These are phyloP conservation scores for Saccharomycopsis sp. DNA, from an alignment of 805 yeast species.

Conservation along the genomic window DNA sequence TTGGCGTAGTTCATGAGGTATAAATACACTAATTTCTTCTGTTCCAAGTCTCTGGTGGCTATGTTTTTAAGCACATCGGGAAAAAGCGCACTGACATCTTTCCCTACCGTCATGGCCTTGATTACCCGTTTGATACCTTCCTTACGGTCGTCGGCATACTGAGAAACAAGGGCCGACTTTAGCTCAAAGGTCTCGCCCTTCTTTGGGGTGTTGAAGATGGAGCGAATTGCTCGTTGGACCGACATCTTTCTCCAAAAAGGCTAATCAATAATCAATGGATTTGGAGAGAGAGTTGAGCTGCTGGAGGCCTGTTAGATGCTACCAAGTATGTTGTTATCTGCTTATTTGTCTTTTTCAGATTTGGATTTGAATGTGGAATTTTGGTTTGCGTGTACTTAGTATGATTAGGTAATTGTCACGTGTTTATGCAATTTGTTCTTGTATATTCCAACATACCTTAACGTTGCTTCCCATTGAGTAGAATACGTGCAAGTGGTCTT, in stretches of 20 bases:
- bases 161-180: slow-evolving; percentile 85
- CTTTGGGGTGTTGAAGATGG: slow-evolving; percentile 49
- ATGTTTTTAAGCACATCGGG: slow-evolving; percentile 95
- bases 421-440: too few relatives aligned
- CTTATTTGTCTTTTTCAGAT: neutral
- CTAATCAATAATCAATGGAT: too few relatives aligned
- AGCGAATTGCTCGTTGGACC: slow-evolving; percentile 46
- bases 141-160: slow-evolving; percentile 88
- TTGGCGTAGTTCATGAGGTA: slow-evolving; percentile 97
- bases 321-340: neutral
- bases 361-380: neutral
- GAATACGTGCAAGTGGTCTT: too few relatives aligned
- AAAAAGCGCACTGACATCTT: slow-evolving; percentile 88
- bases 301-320: too few relatives aligned
- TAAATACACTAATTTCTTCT: slow-evolving; percentile 89
- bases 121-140: slow-evolving; percentile 96
- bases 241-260: slow-evolving; percentile 28
- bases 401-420: too few relatives aligned
- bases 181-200: slow-evolving; percentile 85
- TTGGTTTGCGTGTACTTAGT: too few relatives aligned
- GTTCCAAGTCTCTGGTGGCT: slow-evolving; percentile 94
- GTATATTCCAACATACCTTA: too few relatives aligned
- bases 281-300: too few relatives aligned
- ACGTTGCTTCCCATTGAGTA: too few relatives aligned
- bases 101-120: slow-evolving; percentile 97